phyloP scores from a whole-genome alignment of 2,329 filamentous ascomycete genomes.

The Conoideocrella luteorostrata region DNA sequence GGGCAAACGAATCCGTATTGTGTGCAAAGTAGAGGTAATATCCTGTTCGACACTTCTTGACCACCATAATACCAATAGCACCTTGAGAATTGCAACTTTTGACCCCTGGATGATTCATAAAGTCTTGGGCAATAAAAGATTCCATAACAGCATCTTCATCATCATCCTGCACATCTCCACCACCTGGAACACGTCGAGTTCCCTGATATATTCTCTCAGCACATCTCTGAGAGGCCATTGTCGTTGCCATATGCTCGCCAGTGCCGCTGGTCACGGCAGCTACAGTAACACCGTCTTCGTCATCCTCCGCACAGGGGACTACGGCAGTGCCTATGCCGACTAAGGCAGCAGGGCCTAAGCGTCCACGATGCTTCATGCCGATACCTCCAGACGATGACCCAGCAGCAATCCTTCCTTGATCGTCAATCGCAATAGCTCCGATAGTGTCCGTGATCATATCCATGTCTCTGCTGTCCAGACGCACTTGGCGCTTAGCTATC shows the following conservation, averaged over 20 bases:
- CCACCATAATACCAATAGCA: constrained; percentile 82
- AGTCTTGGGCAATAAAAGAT: constrained; percentile 78
- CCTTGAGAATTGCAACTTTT: constrained; percentile 71
- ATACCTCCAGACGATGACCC: constrained; percentile 96
- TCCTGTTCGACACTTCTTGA: constrained; percentile 74
- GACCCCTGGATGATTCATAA: constrained; percentile 87
- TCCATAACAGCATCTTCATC: constrained; percentile 73
- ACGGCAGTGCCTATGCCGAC: constrained; percentile 88
- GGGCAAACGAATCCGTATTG: constrained; percentile 83
- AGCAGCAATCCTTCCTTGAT: constrained; percentile 79
- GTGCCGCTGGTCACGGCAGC: constrained; percentile 90
- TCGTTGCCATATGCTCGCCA: constrained; percentile 96
- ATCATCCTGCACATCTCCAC: constrained; percentile 57
- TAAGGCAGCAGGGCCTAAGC: constrained; percentile 85
- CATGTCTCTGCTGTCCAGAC: constrained; percentile 32
- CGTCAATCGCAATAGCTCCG: constrained; percentile 88
- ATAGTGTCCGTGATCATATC: constrained; percentile 84
- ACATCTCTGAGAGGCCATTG: constrained; percentile 81
- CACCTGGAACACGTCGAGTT: constrained; percentile 53
- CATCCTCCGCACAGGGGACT: constrained; percentile 66
- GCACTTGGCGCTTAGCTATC: constrained; percentile 12
- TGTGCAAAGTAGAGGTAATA: constrained; percentile 89
- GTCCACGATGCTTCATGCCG: constrained; percentile 93
- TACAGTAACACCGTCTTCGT: constrained; percentile 63
- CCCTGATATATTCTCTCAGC: constrained; percentile 76